Evolutionary conservation across 2,329 filamentous ascomycete genomes (phyloP), one percentile per base, ranked within the genome.

Genomic region (Coleophoma cylindrospora): DNA sequence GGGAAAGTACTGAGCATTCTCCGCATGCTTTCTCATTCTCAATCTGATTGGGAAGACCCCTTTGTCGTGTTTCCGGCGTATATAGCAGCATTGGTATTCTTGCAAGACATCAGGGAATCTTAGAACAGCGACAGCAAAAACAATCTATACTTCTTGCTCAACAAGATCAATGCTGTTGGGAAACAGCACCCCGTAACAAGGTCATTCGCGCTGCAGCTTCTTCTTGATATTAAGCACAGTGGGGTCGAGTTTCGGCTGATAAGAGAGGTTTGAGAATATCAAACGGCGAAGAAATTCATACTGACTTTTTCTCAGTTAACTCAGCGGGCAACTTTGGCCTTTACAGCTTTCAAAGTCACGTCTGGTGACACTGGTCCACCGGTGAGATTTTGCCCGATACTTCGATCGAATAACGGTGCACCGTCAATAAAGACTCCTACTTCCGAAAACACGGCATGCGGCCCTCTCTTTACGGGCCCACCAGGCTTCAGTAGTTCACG

Each of bases 61-160:
- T 85, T 88, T 63, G 76, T 86, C 56, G 79, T 81, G 0, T 89
- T 88, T 66, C 86, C 83, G 55, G 72, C 88, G 7, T 89, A 87
- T 60, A 83, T 88, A 45, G 81, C 86, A 9, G 81, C 84, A 12
- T 75, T 82, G 22, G 85, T 89, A 0, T 88, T 89, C 54, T 74
- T 89, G 1, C 83, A 88, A 55, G 86, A 87, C 57, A 73, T 86
- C 14, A 81, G 83, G 56, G 80, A 77, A 37, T 77, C 80, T 0
- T 74, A 81, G n/a, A 82, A 87, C 64, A 72, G 66, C 61, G 79
- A 70, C 65, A 81, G 74, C 70, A 74, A 70, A 52, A 76, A 81
- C 2, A 86, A 83, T 3, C 70, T 89, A 32, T 77, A 83, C 54
- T 88, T 87, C 54, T 69, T 89, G 13, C 72, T 88, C 11, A 75